A percentile compares a stretch with the other conserved stretches of the same genome.
phyloP scores from a whole-genome alignment of 768 basidiomycete genomes.

The Tylopilus vinaceipallidus region DNA sequence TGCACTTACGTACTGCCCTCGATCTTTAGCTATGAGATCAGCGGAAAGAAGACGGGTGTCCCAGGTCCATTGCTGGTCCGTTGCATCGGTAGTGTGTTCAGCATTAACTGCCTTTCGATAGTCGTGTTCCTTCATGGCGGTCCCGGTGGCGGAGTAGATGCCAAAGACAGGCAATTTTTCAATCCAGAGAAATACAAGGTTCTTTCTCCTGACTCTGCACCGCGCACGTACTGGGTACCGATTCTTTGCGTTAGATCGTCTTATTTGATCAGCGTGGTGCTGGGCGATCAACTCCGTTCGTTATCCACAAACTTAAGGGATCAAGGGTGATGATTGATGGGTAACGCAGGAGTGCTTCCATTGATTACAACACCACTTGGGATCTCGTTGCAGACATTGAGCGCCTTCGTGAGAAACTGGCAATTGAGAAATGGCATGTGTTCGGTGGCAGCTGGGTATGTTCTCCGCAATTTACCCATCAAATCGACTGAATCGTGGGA shows the following conservation, averaged over 20 bases:
- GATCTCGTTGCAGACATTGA: constrained; percentile 91
- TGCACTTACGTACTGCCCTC: constrained; percentile 1
- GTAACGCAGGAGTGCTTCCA: constrained; percentile 57
- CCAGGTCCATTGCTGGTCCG: constrained; percentile 49
- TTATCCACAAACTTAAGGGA: constrained; percentile 7
- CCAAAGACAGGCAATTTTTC: constrained; percentile 74
- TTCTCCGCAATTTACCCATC: neutral
- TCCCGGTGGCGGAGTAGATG: constrained; percentile 74
- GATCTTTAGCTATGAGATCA: constrained; percentile 67
- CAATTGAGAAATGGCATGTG: constrained; percentile 86
- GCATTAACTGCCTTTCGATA: constrained; percentile 23
- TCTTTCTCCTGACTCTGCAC: neutral
- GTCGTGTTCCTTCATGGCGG: constrained; percentile 86
- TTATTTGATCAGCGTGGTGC: constrained; percentile 89
- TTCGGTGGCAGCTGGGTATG: constrained; percentile 92
- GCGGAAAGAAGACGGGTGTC: constrained; percentile 71
- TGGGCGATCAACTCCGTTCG: constrained; percentile 83
- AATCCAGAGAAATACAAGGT: constrained; percentile 85
- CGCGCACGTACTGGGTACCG: constrained; percentile 2
- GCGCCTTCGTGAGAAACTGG: constrained; percentile 69
- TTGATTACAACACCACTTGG: constrained; percentile 93
- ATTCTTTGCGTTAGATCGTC: constrained; percentile 53
- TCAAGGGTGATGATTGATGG: constrained; percentile 3
- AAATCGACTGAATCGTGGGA: neutral
- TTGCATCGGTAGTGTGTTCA: neutral